Conservation (phyloP, 257 asterid genomes). For the Solanum virginianum region DNA sequence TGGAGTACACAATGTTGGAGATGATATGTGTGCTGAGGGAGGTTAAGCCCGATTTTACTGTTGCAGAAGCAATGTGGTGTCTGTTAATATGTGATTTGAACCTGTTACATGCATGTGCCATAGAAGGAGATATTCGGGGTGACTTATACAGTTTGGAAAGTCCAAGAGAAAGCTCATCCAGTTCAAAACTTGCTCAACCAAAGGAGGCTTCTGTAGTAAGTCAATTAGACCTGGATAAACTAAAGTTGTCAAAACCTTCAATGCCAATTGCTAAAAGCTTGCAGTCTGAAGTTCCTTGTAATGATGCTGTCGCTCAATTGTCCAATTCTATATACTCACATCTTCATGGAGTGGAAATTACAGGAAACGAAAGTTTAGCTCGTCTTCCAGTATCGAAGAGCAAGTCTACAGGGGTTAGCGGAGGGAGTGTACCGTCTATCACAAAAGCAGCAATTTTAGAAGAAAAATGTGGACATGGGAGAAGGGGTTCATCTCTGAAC, state of each 20-base stretch:
- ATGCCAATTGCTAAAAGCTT: constrained; percentile 9
- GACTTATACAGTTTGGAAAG: constrained; percentile 20
- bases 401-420: constrained; percentile 10
- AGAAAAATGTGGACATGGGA: constrained; percentile 25
- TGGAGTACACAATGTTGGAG: constrained; percentile 46
- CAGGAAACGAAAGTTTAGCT: constrained; percentile 13
- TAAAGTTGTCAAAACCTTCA: constrained; percentile 5
- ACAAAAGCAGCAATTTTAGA: constrained; percentile 16
- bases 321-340: constrained; percentile 3
- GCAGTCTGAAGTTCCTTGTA: constrained; percentile 10
- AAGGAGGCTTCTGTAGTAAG: constrained; percentile 13
- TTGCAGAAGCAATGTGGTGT: constrained; percentile 56
- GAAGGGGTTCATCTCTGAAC: constrained; percentile 27
- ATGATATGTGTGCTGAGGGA: constrained; percentile 52
- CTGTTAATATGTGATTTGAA: constrained; percentile 43
- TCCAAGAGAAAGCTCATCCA: constrained; percentile 11
- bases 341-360: constrained; percentile 6
- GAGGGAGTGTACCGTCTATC: constrained; percentile 10
- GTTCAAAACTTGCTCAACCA: background rate
- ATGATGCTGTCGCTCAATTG: constrained; percentile 4
- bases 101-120: constrained; percentile 35
- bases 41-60: constrained; percentile 28
- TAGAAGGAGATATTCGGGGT: constrained; percentile 7
- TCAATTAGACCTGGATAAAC: constrained; percentile 15
- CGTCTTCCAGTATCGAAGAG: constrained; percentile 22